Conservation (phyloP, 805 yeast genomes). For the Pichia kluyveri region DNA sequence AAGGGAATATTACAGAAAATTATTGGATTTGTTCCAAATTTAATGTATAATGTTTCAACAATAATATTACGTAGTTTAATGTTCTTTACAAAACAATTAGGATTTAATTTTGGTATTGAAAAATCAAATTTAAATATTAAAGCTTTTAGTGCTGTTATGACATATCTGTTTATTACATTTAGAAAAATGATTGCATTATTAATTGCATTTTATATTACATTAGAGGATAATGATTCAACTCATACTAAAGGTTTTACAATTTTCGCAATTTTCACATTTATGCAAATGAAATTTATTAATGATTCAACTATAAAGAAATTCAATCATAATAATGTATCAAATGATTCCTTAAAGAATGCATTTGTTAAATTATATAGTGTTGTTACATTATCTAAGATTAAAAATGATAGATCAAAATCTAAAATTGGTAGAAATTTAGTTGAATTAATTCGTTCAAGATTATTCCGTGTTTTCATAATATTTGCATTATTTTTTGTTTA, state of each 20-base stretch:
- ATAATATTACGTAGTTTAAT: constrained; percentile 1
- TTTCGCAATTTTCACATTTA: constrained; percentile 16
- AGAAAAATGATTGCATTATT: constrained; percentile 22
- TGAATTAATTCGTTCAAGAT: neutral
- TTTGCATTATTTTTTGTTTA: neutral
- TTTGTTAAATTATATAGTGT: constrained; percentile 11
- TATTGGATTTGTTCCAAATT: constrained; percentile 17
- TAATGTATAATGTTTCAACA: constrained; percentile 17
- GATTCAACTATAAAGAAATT: too few relatives aligned
- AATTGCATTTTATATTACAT: constrained; percentile 21
- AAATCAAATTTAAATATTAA: neutral
- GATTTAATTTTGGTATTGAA: too few relatives aligned
- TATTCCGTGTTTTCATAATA: neutral
- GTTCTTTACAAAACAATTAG: too few relatives aligned
- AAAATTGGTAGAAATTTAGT: neutral
- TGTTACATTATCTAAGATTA: too few relatives aligned
- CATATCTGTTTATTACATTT: constrained; percentile 19
- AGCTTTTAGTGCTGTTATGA: constrained; percentile 12
- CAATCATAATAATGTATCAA: too few relatives aligned
- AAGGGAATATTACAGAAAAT: neutral
- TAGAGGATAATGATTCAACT: constrained; percentile 20
- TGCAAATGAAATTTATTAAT: constrained; percentile 22
- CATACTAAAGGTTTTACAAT: constrained; percentile 22
- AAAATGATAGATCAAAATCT: neutral
- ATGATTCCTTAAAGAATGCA: constrained; percentile 12